These are phyloP conservation scores for Plasmodium inui DNA, from an alignment of 169 alveolate species.

Conservation along the genomic window DNA sequence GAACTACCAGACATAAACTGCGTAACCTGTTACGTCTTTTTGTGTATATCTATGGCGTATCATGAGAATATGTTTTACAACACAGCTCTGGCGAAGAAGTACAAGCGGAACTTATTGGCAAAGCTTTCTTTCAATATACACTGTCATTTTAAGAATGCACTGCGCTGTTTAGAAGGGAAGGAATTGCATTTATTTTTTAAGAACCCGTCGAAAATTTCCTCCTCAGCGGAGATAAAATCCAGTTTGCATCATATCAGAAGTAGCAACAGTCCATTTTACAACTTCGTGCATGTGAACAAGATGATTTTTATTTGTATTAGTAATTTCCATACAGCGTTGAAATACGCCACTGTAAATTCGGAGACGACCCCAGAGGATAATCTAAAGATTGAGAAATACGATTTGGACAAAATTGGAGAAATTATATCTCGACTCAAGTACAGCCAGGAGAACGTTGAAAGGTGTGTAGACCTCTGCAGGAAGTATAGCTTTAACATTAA, in stretches of 20 bases:
- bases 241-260: slow-evolving; percentile 52
- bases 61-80: slow-evolving; percentile 76
- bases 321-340: slow-evolving; percentile 52
- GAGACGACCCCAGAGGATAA: not conserved
- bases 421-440: slow-evolving; percentile 50
- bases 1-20: slow-evolving; percentile 52
- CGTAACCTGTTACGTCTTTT: slow-evolving; percentile 34
- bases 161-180: slow-evolving; percentile 47
- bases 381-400: slow-evolving; percentile 41
- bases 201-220: not conserved
- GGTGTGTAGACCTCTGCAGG: slow-evolving; percentile 42
- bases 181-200: slow-evolving; percentile 12
- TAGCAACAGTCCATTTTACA: slow-evolving; percentile 29
- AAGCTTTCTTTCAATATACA: slow-evolving; percentile 52
- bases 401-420: slow-evolving; percentile 61
- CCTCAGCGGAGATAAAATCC: not conserved
- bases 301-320: slow-evolving; percentile 42
- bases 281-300: slow-evolving; percentile 27
- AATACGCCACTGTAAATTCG: slow-evolving; percentile 19
- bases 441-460: slow-evolving; percentile 34
- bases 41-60: slow-evolving; percentile 51
- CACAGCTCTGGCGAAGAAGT: slow-evolving; percentile 58
- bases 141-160: slow-evolving; percentile 32
- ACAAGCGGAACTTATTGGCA: slow-evolving; percentile 52
- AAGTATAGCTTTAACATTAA: slow-evolving; percentile 19